These are phyloP conservation scores for Annulohypoxylon truncatum DNA, from an alignment of 2,329 filamentous ascomycete species.

Conservation along the genomic window DNA sequence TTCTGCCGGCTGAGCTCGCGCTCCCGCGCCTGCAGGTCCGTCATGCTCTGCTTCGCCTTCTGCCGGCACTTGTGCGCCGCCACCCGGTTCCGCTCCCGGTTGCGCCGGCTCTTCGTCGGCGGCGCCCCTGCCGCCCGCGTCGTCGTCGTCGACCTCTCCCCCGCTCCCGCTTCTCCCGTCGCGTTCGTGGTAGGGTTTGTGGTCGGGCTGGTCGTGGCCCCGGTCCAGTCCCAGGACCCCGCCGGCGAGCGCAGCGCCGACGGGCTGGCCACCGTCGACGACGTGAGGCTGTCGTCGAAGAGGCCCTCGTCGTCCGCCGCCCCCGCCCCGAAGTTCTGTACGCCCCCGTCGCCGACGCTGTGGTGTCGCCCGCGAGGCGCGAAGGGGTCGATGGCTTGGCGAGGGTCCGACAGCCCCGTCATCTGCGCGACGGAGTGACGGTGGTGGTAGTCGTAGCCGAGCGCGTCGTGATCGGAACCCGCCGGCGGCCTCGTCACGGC, in stretches of 20 bases:
- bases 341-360: neutral
- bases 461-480: neutral
- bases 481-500: neutral
- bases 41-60: conserved; percentile 42
- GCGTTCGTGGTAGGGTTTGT: neutral
- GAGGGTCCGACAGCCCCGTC: neutral
- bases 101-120: conserved; percentile 22
- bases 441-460: conserved; percentile 2
- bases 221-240: conserved; percentile 14
- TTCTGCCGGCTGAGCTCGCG: conserved; percentile 41
- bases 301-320: neutral
- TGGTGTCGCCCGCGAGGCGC: neutral
- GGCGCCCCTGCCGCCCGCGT: neutral
- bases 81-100: conserved; percentile 45
- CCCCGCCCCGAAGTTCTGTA: neutral
- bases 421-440: neutral
- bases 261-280: neutral
- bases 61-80: conserved; percentile 47
- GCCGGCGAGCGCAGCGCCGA: neutral
- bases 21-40: conserved; percentile 40
- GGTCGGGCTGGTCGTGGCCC: neutral
- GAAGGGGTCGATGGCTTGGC: neutral
- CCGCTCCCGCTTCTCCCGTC: neutral
- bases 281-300: neutral
- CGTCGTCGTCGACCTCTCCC: too few relatives aligned